Evolutionary conservation across 768 basidiomycete genomes (phyloP).

Genomic region (Xerocomellus dryophilus): DNA sequence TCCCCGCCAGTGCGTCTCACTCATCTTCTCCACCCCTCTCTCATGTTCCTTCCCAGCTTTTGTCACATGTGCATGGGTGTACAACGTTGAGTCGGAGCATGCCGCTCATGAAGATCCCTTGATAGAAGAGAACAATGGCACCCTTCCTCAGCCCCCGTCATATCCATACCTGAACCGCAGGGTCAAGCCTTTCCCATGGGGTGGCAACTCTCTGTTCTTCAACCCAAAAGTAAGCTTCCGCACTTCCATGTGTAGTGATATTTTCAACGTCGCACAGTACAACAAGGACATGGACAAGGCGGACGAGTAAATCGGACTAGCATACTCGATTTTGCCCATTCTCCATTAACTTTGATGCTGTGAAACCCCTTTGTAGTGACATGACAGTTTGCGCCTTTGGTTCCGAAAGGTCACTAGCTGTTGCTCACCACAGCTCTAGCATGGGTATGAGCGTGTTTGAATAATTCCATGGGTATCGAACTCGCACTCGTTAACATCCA

Average conservation of each 20-base stretch:
- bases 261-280: constrained; percentile 36
- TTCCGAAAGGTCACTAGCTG: neutral
- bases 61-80: constrained; percentile 42
- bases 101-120: constrained; percentile 67
- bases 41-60: constrained; percentile 18
- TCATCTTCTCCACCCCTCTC: constrained; percentile 1
- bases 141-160: constrained; percentile 64
- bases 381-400: neutral
- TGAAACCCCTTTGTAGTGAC: neutral
- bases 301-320: constrained; percentile 14
- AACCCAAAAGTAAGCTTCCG: constrained; percentile 59
- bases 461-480: neutral
- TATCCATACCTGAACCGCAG: constrained; percentile 79
- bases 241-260: neutral
- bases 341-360: neutral
- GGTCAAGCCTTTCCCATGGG: constrained; percentile 83
- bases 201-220: constrained; percentile 78
- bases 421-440: neutral
- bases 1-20: constrained; percentile 63
- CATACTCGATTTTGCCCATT: neutral
- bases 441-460: neutral
- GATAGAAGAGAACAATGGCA: constrained; percentile 68
- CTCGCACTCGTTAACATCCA: neutral
- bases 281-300: constrained; percentile 60
- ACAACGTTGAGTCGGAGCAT: constrained; percentile 59